Evolutionary conservation across 2,329 filamentous ascomycete genomes (phyloP).

Genomic region (Monilinia polystroma): DNA sequence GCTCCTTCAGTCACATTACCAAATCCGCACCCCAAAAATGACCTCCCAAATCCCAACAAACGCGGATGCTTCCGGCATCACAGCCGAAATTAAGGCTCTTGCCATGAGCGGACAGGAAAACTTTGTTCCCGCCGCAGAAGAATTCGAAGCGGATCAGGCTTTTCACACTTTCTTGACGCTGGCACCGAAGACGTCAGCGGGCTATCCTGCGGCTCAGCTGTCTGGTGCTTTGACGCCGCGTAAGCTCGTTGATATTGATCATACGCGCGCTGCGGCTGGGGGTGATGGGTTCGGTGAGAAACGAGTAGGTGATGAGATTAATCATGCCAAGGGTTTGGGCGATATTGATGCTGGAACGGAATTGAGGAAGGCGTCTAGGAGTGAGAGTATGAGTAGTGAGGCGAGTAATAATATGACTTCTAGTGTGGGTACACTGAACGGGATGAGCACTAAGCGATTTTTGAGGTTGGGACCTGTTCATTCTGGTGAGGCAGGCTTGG

Average conservation of each 20-base stretch:
- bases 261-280: background rate
- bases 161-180: slow-evolving; percentile 35
- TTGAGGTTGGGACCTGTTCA: slow-evolving; percentile 38
- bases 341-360: background rate
- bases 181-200: slow-evolving; percentile 34
- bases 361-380: slow-evolving; percentile 1
- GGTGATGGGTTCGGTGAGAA: slow-evolving; percentile 27
- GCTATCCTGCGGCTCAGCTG: slow-evolving; percentile 30
- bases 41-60: slow-evolving; percentile 17
- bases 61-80: slow-evolving; percentile 14
- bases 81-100: slow-evolving; percentile 22
- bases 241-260: slow-evolving; percentile 28
- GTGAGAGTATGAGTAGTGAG: slow-evolving; percentile 20
- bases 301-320: slow-evolving; percentile 22
- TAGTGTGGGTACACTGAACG: slow-evolving; percentile 17
- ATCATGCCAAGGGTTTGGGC: slow-evolving; percentile 2
- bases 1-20: slow-evolving; percentile 18
- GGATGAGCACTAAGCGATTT: slow-evolving; percentile 28
- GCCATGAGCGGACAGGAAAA: slow-evolving; percentile 28
- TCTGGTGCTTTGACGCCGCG: background rate
- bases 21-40: slow-evolving; percentile 17
- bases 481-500: slow-evolving; percentile 29
- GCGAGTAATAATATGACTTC: slow-evolving; percentile 10
- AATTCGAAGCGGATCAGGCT: slow-evolving; percentile 10
- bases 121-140: slow-evolving; percentile 29